A percentile compares a stretch with the other conserved stretches of the same genome.
These are phyloP conservation scores for Gnetum montanum DNA, from an alignment of 75 land plant genomes.

Conservation along the genomic window DNA sequence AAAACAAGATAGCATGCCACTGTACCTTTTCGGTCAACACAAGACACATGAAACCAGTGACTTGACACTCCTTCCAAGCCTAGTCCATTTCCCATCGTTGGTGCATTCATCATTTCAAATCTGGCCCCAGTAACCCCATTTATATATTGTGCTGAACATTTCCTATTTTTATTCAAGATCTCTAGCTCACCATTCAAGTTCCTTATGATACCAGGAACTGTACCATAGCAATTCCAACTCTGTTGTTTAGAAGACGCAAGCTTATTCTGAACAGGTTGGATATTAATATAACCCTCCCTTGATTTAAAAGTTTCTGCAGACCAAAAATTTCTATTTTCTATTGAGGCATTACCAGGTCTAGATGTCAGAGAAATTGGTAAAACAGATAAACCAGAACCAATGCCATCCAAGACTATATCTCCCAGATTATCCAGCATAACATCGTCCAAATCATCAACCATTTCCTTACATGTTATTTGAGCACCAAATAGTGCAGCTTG, in stretches of 20 bases:
- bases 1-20: too few species aligned
- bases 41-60: constrained; percentile 75
- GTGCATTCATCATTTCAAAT: constrained; percentile 67
- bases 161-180: constrained; percentile 2
- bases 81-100: constrained; percentile 67
- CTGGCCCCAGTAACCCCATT: constrained; percentile 57
- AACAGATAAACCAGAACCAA: not conserved
- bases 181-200: constrained; percentile 35
- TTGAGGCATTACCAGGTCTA: not conserved
- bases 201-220: constrained; percentile 26
- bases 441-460: constrained; percentile 56
- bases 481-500: constrained; percentile 75
- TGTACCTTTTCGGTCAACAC: constrained; percentile 76
- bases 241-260: constrained; percentile 19
- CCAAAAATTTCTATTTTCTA: constrained; percentile 23
- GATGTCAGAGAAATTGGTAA: not conserved
- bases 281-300: constrained; percentile 10
- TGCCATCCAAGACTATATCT: too few species aligned
- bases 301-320: constrained; percentile 8
- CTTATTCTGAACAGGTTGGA: constrained; percentile 15
- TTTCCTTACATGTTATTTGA: constrained; percentile 71
- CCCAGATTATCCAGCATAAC: constrained; percentile 7
- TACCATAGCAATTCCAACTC: constrained; percentile 55
- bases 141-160: constrained; percentile 8
- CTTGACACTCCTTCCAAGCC: constrained; percentile 54